These are phyloP conservation scores for Xylaria flabelliformis DNA, from an alignment of 495 filamentous ascomycete genomes.

Conservation along the genomic window DNA sequence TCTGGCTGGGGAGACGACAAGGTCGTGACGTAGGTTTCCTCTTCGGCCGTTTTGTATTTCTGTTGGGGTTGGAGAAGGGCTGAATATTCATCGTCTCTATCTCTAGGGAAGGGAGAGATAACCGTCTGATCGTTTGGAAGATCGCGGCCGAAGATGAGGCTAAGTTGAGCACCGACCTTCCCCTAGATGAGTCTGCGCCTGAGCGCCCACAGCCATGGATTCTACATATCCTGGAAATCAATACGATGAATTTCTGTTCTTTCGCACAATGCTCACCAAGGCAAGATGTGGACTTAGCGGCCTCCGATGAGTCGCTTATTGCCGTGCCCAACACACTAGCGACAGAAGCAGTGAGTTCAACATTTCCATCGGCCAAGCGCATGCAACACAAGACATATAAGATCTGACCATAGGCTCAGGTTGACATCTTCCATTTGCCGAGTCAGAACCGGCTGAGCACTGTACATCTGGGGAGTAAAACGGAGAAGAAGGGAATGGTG, in stretches of 20 bases:
- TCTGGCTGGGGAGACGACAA: conserved; percentile 67
- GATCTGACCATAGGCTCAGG: conserved; percentile 46
- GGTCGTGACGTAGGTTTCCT: conserved; percentile 74
- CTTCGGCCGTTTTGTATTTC: not conserved
- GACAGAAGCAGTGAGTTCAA: conserved; percentile 68
- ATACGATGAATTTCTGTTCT: conserved; percentile 94
- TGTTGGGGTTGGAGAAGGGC: not conserved
- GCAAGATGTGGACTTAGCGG: conserved; percentile 20
- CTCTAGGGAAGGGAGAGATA: conserved; percentile 85
- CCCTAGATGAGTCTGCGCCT: conserved; percentile 64
- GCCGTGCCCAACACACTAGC: conserved; percentile 79
- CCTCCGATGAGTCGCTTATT: conserved; percentile 58
- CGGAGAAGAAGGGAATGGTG: conserved; percentile 80
- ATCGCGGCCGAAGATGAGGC: conserved; percentile 67
- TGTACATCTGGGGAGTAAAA: conserved; percentile 59
- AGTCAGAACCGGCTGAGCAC: conserved; percentile 70
- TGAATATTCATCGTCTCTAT: not conserved
- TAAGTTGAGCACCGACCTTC: conserved; percentile 70
- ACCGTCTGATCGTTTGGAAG: conserved; percentile 86
- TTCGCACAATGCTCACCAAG: conserved; percentile 68
- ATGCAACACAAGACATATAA: not conserved
- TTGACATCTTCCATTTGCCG: conserved; percentile 89
- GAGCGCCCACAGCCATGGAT: conserved; percentile 78
- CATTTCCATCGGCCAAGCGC: not conserved
- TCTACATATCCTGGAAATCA: conserved; percentile 80